phyloP scores from a whole-genome alignment of 352 stramenopile genomes.

The Phytophthora litchii region DNA sequence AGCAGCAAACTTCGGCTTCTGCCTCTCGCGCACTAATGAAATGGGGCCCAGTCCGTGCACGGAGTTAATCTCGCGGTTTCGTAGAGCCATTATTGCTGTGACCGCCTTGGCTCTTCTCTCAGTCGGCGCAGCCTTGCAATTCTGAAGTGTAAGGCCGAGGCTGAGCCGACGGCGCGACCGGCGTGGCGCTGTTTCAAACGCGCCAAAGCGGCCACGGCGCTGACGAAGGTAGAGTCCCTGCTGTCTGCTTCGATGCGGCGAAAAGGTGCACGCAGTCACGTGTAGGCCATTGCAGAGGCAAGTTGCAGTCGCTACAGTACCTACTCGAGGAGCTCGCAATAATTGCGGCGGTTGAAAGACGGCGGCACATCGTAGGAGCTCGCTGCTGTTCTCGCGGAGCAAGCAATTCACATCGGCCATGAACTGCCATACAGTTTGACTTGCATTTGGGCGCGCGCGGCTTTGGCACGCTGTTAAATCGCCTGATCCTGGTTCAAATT shows the following conservation, averaged over 20 bases:
- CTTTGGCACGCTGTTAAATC: slow-evolving; percentile 19
- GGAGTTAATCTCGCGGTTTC: slow-evolving; percentile 23
- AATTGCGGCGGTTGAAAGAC: slow-evolving; percentile 8
- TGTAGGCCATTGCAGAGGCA: not conserved
- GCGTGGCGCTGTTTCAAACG: slow-evolving; percentile 11
- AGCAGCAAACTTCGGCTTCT: not conserved
- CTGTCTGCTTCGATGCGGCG: not conserved
- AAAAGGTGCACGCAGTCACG: slow-evolving; percentile 18
- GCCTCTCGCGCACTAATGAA: slow-evolving; percentile 22
- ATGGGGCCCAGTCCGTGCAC: slow-evolving; percentile 15
- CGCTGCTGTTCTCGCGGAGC: slow-evolving; percentile 30
- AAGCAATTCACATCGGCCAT: slow-evolving; percentile 12
- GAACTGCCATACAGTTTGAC: slow-evolving; percentile 24
- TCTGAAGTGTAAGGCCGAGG: slow-evolving; percentile 36
- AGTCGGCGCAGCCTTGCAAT: slow-evolving; percentile 19
- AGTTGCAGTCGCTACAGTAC: slow-evolving; percentile 9
- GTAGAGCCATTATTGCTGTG: slow-evolving; percentile 10
- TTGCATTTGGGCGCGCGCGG: slow-evolving; percentile 8
- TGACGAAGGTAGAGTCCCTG: slow-evolving; percentile 6
- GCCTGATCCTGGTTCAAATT: slow-evolving; percentile 13
- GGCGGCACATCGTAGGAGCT: slow-evolving; percentile 14
- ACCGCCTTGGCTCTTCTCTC: slow-evolving; percentile 22
- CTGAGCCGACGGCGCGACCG: slow-evolving; percentile 11
- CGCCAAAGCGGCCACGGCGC: slow-evolving; percentile 1
- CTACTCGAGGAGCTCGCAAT: no score